Evolutionary conservation across 2,329 filamentous ascomycete genomes (phyloP).

Genomic region (Botrytis hyacinthi): DNA sequence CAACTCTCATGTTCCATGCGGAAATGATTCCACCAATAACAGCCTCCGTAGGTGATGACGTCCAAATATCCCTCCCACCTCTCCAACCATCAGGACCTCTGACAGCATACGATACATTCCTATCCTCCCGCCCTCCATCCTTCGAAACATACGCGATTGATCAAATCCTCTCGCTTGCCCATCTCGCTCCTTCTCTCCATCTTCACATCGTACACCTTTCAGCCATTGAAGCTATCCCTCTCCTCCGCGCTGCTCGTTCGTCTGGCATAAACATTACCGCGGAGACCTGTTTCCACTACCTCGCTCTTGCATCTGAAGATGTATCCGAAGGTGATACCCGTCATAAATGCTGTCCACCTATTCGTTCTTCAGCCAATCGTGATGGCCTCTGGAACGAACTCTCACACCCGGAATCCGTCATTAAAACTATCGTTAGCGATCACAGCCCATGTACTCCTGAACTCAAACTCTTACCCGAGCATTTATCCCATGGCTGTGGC

Average conservation of each 20-base stretch:
- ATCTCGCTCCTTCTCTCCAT: slow-evolving; percentile 75
- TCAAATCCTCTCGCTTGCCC: slow-evolving; percentile 78
- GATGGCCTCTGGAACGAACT: slow-evolving; percentile 75
- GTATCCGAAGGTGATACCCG: slow-evolving; percentile 67
- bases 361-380: slow-evolving; percentile 63
- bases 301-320: slow-evolving; percentile 64
- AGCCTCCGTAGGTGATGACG: slow-evolving; percentile 74
- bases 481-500: slow-evolving; percentile 45
- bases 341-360: slow-evolving; percentile 73
- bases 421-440: slow-evolving; percentile 89
- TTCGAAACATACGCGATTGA: slow-evolving; percentile 92
- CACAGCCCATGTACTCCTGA: slow-evolving; percentile 96
- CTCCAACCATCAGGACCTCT: slow-evolving; percentile 69
- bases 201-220: slow-evolving; percentile 82
- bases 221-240: slow-evolving; percentile 65
- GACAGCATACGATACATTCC: slow-evolving; percentile 82
- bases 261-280: slow-evolving; percentile 68
- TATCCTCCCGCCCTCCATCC: slow-evolving; percentile 81
- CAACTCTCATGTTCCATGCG: slow-evolving; percentile 97
- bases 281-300: slow-evolving; percentile 76
- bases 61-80: slow-evolving; percentile 67
- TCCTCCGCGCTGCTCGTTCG: slow-evolving; percentile 60
- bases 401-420: slow-evolving; percentile 67
- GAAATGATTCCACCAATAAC: slow-evolving; percentile 94
- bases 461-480: slow-evolving; percentile 78